A percentile compares a stretch with the other conserved stretches of the same genome.
These are phyloP conservation scores for Saccharomyces kudriavzevii DNA, from an alignment of 805 yeast genomes.

Conservation along the genomic window DNA sequence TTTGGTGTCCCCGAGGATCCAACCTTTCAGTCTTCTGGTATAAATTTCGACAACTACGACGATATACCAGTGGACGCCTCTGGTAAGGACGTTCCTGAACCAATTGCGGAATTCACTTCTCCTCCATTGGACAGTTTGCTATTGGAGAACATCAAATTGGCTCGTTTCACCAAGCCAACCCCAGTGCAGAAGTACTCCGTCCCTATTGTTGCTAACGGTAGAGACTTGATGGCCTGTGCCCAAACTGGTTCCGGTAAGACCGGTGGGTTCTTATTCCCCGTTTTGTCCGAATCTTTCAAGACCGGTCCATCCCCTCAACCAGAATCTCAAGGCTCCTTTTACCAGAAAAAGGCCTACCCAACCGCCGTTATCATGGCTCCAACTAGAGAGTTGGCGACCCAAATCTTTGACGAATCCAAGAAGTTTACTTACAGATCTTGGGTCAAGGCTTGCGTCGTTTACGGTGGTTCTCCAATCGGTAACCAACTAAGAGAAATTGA, in stretches of 20 bases:
- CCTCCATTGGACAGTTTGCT: conserved; percentile 87
- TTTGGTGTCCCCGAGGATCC: conserved; percentile 71
- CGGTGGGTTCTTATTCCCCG: conserved; percentile 99
- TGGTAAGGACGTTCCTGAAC: conserved; percentile 92
- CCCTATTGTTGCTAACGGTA: conserved; percentile 80
- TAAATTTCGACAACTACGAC: conserved; percentile 96
- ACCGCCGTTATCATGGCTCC: conserved; percentile 95
- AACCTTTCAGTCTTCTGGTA: conserved; percentile 84
- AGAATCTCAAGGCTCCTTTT: conserved; percentile 30
- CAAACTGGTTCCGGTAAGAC: conserved; percentile 99
- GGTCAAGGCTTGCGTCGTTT: conserved; percentile 93
- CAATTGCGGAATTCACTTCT: conserved; percentile 74
- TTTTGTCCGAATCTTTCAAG: conserved; percentile 80
- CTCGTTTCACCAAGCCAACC: conserved; percentile 92
- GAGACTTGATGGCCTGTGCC: conserved; percentile 96
- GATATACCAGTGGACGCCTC: conserved; percentile 98
- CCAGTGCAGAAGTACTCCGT: conserved; percentile 93
- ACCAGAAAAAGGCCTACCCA: conserved; percentile 79
- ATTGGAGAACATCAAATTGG: conserved; percentile 76
- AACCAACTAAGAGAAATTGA: conserved; percentile 80
- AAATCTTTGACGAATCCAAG: conserved; percentile 91
- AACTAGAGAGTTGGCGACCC: conserved; percentile 97
- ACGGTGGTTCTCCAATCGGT: conserved; percentile 96
- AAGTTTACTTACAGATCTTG: conserved; percentile 96
- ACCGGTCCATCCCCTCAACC: conserved; percentile 72